Base-by-base conservation (phyloP, 192 early-diverging fungal species). In the Pilaira anomala region DNA sequence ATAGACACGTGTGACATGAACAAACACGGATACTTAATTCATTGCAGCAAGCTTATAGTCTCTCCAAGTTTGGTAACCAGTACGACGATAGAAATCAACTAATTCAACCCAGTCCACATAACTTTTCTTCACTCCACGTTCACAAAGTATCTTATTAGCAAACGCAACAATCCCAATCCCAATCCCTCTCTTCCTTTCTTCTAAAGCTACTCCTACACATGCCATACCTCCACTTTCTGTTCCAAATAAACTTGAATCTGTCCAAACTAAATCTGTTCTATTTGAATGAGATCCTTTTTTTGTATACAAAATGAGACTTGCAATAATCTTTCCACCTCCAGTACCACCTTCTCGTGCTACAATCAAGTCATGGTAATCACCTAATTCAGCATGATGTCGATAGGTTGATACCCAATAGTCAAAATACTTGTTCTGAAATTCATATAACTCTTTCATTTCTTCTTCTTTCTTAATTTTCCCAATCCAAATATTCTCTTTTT, bases 21-120 rank as follows among this genome's bases (percentile, higher is more conserved):
- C 56, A 42, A 42, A 58, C 33, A 58, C 5, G 25, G 56, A 58
- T 14, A 14, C 9, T 46, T 18, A 18, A 13, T 46, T 14, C 14
- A 57, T 39, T 26, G 45, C 44, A 30, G 25, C 40, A 57, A 39
- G 53, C 30, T 41, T 54, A 41, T 63, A 51, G 5, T 19, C 30
- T 51, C 49, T 36, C 74, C 74, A 76, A 9, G 41, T 63, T n/a
- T 54, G 18, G 48, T 76, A 76, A 30, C 53, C 48, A 21, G 60
- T 59, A 46, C 45, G 56, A 24, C 48, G 33, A 52, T 76, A 71
- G 39, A 76, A 71, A 1, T 57, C 62, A 21, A 76, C 49, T 1
- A 56, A 29, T 45, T 71, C 74, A 19, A 76, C 74, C 74, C 74
- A 76, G 44, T 76, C 74, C 7, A 76, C 66, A 49, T 71, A 76